Conservation (phyloP, 805 yeast species). For the Phaffomyces thermotolerans region DNA sequence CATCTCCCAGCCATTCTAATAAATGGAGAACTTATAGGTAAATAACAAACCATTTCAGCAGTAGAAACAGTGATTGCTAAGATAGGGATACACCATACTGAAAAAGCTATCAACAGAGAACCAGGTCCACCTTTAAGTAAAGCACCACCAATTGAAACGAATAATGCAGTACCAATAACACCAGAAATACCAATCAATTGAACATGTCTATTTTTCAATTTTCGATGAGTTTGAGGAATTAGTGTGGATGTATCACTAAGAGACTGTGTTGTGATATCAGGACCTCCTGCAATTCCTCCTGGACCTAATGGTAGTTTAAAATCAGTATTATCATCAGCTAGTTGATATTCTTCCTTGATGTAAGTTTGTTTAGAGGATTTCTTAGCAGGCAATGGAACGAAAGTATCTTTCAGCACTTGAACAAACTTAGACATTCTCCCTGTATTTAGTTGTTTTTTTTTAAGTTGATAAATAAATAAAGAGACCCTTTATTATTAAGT, state of each 20-base stretch:
- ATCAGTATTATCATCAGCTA: neutral
- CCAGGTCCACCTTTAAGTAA: constrained; percentile 65
- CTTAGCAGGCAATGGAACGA: constrained; percentile 15
- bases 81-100: constrained; percentile 65
- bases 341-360: neutral
- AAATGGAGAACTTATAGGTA: constrained; percentile 75
- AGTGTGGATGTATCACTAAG: constrained; percentile 18
- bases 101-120: constrained; percentile 55
- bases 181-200: constrained; percentile 78
- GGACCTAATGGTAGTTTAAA: neutral
- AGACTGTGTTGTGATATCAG: constrained; percentile 5
- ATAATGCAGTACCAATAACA: constrained; percentile 74
- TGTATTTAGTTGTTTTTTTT: neutral
- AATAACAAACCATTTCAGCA: constrained; percentile 73
- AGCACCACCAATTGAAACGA: constrained; percentile 64
- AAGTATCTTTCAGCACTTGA: constrained; percentile 13
- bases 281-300: neutral
- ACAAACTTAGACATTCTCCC: neutral
- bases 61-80: constrained; percentile 59
- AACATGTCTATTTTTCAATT: constrained; percentile 60
- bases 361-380: neutral
- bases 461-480: neutral
- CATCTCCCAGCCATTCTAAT: constrained; percentile 68
- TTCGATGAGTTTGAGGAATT: constrained; percentile 35
- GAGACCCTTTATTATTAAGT: neutral